Conservation (phyloP, 2,329 filamentous ascomycete genomes). For the Ceratocystis cacaofunesta region DNA sequence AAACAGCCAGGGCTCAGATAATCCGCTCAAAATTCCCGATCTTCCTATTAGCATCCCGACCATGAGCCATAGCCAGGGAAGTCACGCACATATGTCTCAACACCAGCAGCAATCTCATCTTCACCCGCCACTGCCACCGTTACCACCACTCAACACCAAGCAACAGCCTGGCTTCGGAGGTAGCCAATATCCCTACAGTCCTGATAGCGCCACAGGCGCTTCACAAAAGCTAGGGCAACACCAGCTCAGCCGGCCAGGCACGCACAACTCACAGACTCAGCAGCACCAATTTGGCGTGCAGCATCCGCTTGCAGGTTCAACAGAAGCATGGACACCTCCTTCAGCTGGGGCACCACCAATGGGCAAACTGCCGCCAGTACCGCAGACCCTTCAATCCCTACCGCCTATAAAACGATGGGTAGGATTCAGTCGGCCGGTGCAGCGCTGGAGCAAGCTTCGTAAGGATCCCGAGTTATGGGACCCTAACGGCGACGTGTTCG, state of each 20-base stretch:
- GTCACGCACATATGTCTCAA: slow-evolving; percentile 10
- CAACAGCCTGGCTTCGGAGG: slow-evolving; percentile 14
- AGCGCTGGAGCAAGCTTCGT: slow-evolving; percentile 40
- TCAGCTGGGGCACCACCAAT: slow-evolving; percentile 27
- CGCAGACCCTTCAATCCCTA: slow-evolving; percentile 21
- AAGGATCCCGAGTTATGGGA: slow-evolving; percentile 49
- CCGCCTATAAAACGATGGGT: slow-evolving; percentile 39
- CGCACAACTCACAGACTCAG: neutral
- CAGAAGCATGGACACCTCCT: neutral
- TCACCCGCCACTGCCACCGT: neutral
- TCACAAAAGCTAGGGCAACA: neutral
- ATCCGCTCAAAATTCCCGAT: slow-evolving; percentile 10
- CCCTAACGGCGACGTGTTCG: slow-evolving; percentile 43
- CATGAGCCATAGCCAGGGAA: slow-evolving; percentile 18
- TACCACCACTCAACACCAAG: slow-evolving; percentile 7
- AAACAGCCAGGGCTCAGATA: slow-evolving; percentile 20
- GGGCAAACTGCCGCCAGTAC: slow-evolving; percentile 30
- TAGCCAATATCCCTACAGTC: slow-evolving; percentile 16
- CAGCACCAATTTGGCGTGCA: neutral
- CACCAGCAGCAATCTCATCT: slow-evolving; percentile 13
- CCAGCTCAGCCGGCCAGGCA: neutral
- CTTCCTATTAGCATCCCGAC: slow-evolving; percentile 19
- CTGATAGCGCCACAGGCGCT: slow-evolving; percentile 7
- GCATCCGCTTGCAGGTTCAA: slow-evolving; percentile 11
- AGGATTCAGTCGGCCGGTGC: slow-evolving; percentile 32